Base-by-base conservation (phyloP, 176 grass and related monocot genomes). In the Rhynchospora tenuis region DNA sequence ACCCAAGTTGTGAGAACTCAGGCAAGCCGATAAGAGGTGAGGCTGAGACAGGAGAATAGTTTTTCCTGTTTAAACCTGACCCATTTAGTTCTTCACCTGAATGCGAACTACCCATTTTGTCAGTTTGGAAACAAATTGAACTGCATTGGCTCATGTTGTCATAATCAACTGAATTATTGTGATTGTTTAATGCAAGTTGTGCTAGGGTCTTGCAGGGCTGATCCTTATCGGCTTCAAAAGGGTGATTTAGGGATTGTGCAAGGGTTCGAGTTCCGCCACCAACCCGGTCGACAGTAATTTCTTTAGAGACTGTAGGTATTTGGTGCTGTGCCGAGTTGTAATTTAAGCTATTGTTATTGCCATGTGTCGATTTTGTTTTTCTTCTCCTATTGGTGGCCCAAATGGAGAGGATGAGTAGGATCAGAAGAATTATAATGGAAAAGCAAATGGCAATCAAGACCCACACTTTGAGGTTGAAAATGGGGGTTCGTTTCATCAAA, bases 261-360 rank as follows among this genome's bases (percentile, higher is more conserved):
- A 95, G 89, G 74, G 89, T 93, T 65, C 81, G 93, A 9, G 10
- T 45, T 7, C 79, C 79, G 0, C 86, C 84, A 17, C 89, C 86
- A 43, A 99, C 93, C 66, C 89, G 83, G 85, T 99, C 96, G 0
- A 99, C 91, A 0, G 89, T 87, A 60, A 99, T 99, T 86, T 99
- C 96, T 86, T 99, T 99, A 24, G 96, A 99, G 88, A 93, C 82
- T 85, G 91, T 91, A 75, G 96, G 96, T 75, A 99, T 99, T 88
- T 99, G 96, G 13, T 89, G 86, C 72, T 90, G 89, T 65, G 84
- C 79, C 43, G 91, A 61, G 48, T 38, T 85, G 73, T 90, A 89
- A 90, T 85, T 86, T 9, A 90, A 56, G 57, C 24, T 87, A 63
- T 90, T 85, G 87, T 73, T 89, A 11, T 83, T 90, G 27, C 88